Conservation (phyloP, 768 basidiomycete species). For the Leucogyrophana mollusca region DNA sequence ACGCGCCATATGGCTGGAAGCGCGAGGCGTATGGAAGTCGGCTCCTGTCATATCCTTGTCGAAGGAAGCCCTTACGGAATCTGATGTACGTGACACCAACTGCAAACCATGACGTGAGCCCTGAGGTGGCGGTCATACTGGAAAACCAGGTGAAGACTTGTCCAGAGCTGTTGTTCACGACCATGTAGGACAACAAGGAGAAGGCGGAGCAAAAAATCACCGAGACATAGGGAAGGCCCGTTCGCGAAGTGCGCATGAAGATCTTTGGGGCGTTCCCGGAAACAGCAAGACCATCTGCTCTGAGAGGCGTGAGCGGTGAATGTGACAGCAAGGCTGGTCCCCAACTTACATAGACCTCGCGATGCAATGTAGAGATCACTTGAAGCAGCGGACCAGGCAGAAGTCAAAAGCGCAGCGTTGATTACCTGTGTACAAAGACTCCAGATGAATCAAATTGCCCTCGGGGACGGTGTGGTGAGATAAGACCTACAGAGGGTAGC, state of each 20-base stretch:
- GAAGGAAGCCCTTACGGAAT: constrained; percentile 39
- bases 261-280: constrained; percentile 49
- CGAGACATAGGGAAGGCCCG: constrained; percentile 42
- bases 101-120: constrained; percentile 35
- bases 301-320: no score
- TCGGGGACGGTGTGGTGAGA: not conserved
- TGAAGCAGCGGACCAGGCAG: constrained; percentile 31
- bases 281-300: constrained; percentile 48
- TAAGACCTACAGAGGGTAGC: constrained; percentile 37
- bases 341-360: constrained; percentile 26
- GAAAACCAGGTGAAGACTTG: constrained; percentile 35
- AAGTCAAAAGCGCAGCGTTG: constrained; percentile 34
- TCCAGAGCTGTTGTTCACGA: constrained; percentile 26
- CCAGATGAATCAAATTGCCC: no score
- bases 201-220: constrained; percentile 18
- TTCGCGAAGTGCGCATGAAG: constrained; percentile 33
- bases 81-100: constrained; percentile 40
- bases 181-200: constrained; percentile 33
- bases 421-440: constrained; percentile 9
- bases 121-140: constrained; percentile 12
- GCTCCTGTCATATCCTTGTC: constrained; percentile 43
- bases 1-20: constrained; percentile 36
- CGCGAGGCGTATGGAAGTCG: constrained; percentile 40
- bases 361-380: constrained; percentile 30
- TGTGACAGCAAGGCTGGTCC: not conserved